Base-by-base conservation (phyloP, 1,284 basidiomycete genomes). In the Pseudozyma pruni region DNA sequence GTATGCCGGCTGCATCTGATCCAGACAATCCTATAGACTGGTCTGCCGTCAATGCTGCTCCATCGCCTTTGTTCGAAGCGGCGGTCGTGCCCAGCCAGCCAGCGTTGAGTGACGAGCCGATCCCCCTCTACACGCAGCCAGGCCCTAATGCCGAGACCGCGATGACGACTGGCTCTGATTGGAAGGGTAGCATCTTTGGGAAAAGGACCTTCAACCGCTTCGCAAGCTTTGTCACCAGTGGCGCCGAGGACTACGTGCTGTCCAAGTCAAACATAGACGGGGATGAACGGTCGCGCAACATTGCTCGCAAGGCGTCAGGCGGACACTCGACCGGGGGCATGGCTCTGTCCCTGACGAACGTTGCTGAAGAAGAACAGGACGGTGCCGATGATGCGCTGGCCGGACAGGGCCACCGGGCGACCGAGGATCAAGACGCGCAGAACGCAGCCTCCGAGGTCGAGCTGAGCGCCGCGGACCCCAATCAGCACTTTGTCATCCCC, bases 141-240 rank as follows among this genome's bases (percentile, higher is more conserved):
- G 40, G 8, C 10, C 27, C 27, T 22, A 38, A 20, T 11, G 29
- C 54, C 13, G 35, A 44, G 32, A 31, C 42, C 13, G 38, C 40
- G 11, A 14, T 37, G 17, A n/a, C 46, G 7, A n/a, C 31, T 3
- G 43, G 43, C 13, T 51, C 60, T 5, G 55, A 63, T 20, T 67
- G 69, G 69, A 61, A 53, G 25, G 64, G 55, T 29, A 61, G 64
- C 41, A 41, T 92, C 0, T 86, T 92, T 1, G 88, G 90, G 22
- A 90, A 90, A 6, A 90, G 89, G 83, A 88, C 87, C 45, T 83
- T 92, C 54, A 92, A 93, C 79, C 86, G 91, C 17, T 93, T 92
- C 83, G 91, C 90, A 0, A 89, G 86, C 64, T 93, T 92, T 78
- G 91, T 93, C 19, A 91, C 90, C 1, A 90, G 89, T 61, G 91